Evolutionary conservation across 2,329 filamentous ascomycete species (phyloP), one percentile per base, ranked within the genome.

Genomic region (Fusarium tuaranense): DNA sequence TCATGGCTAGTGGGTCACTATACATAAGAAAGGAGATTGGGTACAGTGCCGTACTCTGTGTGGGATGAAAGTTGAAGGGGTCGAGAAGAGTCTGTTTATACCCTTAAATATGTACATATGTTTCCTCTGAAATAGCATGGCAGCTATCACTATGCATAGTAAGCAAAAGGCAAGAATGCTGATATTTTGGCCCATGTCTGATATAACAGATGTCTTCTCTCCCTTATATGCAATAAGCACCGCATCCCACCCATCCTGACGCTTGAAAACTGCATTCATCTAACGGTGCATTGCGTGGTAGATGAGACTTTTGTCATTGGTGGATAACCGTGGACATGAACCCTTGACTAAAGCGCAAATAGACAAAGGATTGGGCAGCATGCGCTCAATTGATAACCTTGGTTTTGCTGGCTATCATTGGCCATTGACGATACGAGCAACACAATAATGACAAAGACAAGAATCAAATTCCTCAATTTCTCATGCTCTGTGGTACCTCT

Each of bases 1-100:
- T 18, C 51, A 13, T 65, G 63, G 63, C 60, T 64, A 60, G 66
- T 32, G 55, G 53, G 53, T 7, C 20, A 34, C 30, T 58, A 34
- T 3, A 8, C 32, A 36, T 58, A 36, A 38, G 18, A 36, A 16
- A 5, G 20, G 44, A 3, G 2, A 27, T 48, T 10, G 10, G 44
- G 1, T 48, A 25, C 9, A 18, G 22, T 48, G 14, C 5, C 12
- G 22, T 10, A 7, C 14, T 18, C 1, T 48, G 14, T 27, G 22
- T 10, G 22, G 20, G 12, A 46, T 46, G 10, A 44, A 44, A 20
- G 18, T 41, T 41, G 39, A 41, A 20, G 10, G 39, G n/a, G 39
- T 13, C n/a, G 39, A 44, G 39, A 44, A 20, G 39, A 44, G 12
- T 20, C 13, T 13, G 39, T 22, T 20, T n/a, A 41, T 41, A 41